These are phyloP conservation scores for Phytophthora vignae DNA, from an alignment of 352 stramenopile species.

Conservation along the genomic window DNA sequence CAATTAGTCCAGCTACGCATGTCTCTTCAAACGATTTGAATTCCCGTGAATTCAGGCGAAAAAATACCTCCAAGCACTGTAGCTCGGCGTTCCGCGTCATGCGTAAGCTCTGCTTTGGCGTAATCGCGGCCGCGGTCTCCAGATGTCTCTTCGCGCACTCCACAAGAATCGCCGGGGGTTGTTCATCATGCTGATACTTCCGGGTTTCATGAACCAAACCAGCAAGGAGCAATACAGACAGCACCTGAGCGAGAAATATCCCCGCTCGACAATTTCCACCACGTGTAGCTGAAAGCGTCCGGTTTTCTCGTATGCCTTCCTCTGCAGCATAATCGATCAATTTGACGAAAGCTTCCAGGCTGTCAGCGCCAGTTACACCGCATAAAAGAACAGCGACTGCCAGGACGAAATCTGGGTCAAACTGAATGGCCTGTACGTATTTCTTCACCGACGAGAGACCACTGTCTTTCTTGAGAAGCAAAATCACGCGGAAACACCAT, in stretches of 20 bases:
- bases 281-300: constrained; percentile 29
- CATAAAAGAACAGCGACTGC: constrained; percentile 68
- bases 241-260: constrained; percentile 65
- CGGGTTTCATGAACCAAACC: constrained; percentile 62
- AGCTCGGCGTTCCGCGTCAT: constrained; percentile 48
- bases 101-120: constrained; percentile 32
- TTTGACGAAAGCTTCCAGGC: constrained; percentile 61
- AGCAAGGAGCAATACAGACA: constrained; percentile 54
- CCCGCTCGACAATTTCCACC: constrained; percentile 37
- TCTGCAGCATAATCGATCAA: constrained; percentile 62
- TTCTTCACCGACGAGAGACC: constrained; percentile 67
- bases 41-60: constrained; percentile 58
- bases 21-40: constrained; percentile 67
- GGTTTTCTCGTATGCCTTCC: constrained; percentile 43
- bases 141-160: constrained; percentile 54
- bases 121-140: constrained; percentile 19
- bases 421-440: constrained; percentile 49
- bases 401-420: constrained; percentile 75
- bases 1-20: constrained; percentile 53
- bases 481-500: constrained; percentile 78
- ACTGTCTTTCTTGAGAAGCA: constrained; percentile 83
- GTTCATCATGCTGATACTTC: constrained; percentile 63
- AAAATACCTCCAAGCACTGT: constrained; percentile 72
- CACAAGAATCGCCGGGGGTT: constrained; percentile 53
- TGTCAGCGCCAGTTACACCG: constrained; percentile 62